These are phyloP conservation scores for Abrus precatorius DNA, from an alignment of 306 rosid species.

Conservation along the genomic window DNA sequence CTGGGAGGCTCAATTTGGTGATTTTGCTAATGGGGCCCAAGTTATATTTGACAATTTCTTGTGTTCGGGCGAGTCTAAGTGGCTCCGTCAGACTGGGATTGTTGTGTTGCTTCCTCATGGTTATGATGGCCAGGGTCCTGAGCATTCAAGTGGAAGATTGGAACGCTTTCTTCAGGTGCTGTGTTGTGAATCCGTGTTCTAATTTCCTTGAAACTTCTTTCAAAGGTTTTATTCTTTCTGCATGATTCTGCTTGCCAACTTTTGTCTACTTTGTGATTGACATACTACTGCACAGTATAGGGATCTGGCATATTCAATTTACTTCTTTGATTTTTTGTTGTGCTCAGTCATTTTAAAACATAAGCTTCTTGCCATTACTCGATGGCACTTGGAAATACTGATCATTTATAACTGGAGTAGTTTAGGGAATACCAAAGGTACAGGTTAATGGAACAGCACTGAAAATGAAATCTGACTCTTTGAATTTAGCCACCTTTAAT, in stretches of 20 bases:
- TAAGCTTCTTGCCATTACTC: neutral
- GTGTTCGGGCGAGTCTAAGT: constrained; percentile 93
- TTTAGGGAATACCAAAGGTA: neutral
- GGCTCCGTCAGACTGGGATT: constrained; percentile 98
- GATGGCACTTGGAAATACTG: neutral
- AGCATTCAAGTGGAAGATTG: constrained; percentile 91
- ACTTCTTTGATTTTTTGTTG: neutral
- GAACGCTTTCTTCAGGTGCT: constrained; percentile 95
- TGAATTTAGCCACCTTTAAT: neutral
- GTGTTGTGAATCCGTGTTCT: constrained; percentile 20
- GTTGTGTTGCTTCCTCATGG: constrained; percentile 95
- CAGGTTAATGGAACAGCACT: neutral
- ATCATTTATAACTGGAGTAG: neutral
- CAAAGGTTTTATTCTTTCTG: constrained; percentile 15
- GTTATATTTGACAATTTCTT: constrained; percentile 93
- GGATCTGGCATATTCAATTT: neutral
- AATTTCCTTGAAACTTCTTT: constrained; percentile 31
- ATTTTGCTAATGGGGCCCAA: constrained; percentile 96
- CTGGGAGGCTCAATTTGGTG: constrained; percentile 99
- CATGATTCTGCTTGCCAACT: constrained; percentile 11
- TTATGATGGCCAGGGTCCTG: constrained; percentile 98
- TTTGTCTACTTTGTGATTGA: constrained; percentile 16
- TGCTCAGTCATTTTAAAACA: neutral
- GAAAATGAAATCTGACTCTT: constrained; percentile 20
- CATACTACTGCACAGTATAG: neutral